Evolutionary conservation across 129 eudicot genomes (phyloP).

Genomic region (Helichrysum umbraculigerum): DNA sequence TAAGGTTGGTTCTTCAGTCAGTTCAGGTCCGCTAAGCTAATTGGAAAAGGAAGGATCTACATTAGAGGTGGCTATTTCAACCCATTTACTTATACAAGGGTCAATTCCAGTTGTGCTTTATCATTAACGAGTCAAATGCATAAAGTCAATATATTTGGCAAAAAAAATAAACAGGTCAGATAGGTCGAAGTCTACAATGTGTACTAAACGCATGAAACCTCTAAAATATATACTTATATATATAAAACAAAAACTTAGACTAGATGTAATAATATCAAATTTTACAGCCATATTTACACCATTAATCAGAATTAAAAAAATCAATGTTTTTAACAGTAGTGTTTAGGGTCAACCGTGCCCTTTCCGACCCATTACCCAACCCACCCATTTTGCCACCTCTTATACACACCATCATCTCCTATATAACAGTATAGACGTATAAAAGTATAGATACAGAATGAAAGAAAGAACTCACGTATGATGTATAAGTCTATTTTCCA

Average conservation of each 20-base stretch:
- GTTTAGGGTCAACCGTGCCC: neutral
- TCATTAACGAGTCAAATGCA: neutral
- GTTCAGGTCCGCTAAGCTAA: neutral
- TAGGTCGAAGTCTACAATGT: neutral
- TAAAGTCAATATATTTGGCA: neutral
- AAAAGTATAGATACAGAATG: neutral
- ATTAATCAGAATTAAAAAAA: neutral
- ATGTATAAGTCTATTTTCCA: conserved; percentile 83
- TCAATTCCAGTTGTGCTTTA: neutral
- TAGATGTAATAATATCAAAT: neutral
- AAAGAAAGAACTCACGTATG: conserved; percentile 62
- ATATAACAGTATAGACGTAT: neutral
- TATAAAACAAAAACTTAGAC: neutral
- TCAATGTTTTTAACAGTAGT: neutral
- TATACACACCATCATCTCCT: neutral
- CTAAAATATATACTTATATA: neutral
- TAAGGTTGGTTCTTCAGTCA: neutral
- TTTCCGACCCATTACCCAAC: neutral
- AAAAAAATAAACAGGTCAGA: neutral
- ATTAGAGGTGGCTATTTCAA: neutral
- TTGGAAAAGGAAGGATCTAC: neutral
- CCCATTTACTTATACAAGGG: neutral
- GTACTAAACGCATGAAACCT: neutral
- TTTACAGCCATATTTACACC: neutral
- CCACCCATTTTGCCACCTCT: neutral